These are phyloP conservation scores for Straminergon stramineum DNA, from an alignment of 225 moss, liverwort and hornwort species.

Conservation along the genomic window DNA sequence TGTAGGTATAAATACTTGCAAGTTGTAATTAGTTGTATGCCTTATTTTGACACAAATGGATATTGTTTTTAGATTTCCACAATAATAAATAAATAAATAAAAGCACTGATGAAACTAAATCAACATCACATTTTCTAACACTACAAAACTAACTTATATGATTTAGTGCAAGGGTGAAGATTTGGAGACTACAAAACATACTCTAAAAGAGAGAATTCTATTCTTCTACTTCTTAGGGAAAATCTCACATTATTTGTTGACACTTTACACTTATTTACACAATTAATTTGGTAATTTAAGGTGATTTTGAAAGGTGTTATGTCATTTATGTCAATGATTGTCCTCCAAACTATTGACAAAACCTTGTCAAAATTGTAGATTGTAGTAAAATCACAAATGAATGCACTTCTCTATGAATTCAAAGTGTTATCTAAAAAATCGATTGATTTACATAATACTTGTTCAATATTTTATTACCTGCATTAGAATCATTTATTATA, in stretches of 20 bases:
- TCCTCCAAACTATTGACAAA: neutral
- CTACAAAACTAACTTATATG: neutral
- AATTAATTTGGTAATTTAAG: accelerated
- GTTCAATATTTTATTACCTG: neutral
- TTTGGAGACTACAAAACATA: neutral
- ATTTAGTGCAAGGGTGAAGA: neutral
- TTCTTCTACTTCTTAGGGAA: neutral
- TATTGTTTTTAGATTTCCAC: neutral
- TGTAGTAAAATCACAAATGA: neutral
- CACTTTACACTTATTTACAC: neutral
- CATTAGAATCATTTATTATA: too few relatives aligned
- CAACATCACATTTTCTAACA: neutral
- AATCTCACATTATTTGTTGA: neutral
- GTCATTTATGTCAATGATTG: neutral
- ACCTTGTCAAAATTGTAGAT: neutral
- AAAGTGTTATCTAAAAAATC: neutral
- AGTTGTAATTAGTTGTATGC: neutral
- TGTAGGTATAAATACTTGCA: neutral
- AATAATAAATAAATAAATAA: neutral
- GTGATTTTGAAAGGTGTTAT: neutral
- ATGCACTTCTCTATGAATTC: neutral
- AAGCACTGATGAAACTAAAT: neutral
- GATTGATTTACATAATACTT: neutral
- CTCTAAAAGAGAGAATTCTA: neutral
- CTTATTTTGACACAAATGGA: neutral